Percentiles rank a stretch among this genome's conserved stretches.
Conservation (phyloP, 2,329 filamentous ascomycete genomes). For the Dactylonectria estremocensis region DNA sequence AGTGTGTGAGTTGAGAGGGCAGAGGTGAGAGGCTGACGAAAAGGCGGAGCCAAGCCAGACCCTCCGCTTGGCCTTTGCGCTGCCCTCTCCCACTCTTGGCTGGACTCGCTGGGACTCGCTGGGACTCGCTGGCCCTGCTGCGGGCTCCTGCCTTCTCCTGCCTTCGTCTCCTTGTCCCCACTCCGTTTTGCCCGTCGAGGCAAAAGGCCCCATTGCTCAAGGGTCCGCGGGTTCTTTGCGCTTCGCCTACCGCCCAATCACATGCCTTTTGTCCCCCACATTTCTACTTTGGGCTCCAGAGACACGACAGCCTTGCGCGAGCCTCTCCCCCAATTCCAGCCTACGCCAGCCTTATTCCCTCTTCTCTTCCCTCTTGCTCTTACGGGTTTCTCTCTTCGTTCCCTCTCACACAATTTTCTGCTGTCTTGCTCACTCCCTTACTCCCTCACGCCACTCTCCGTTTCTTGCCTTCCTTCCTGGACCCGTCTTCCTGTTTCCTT, state of each 20-base stretch:
- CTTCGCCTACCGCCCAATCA: conserved; percentile 51
- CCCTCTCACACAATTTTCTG: conserved; percentile 17
- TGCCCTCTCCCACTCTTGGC: conserved; percentile 25
- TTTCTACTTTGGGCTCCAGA: conserved; percentile 31
- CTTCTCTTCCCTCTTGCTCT: conserved; percentile 36
- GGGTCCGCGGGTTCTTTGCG: conserved; percentile 23
- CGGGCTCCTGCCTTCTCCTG: conserved; percentile 19
- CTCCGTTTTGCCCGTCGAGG: conserved; percentile 24
- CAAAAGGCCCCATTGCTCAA: conserved; percentile 32
- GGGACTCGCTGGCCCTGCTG: conserved; percentile 16
- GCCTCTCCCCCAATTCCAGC: conserved; percentile 48
- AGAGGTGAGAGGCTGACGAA: conserved; percentile 43
- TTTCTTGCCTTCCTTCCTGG: conserved; percentile 12
- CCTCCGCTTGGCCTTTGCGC: conserved; percentile 34
- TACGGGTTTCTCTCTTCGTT: conserved; percentile 19
- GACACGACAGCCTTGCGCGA: conserved; percentile 48
- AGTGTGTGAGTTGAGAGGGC: conserved; percentile 29
- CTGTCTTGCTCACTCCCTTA: conserved; percentile 30
- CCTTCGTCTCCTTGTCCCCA: conserved; percentile 27
- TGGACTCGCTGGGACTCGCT: too few species aligned
- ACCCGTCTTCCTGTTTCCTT: conserved; percentile 4
- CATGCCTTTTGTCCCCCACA: conserved; percentile 34
- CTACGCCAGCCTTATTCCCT: conserved; percentile 49
- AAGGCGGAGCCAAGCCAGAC: conserved; percentile 45
- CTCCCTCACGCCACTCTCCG: neutral